phyloP scores from a whole-genome alignment of 805 yeast species.

The Candida maris region DNA sequence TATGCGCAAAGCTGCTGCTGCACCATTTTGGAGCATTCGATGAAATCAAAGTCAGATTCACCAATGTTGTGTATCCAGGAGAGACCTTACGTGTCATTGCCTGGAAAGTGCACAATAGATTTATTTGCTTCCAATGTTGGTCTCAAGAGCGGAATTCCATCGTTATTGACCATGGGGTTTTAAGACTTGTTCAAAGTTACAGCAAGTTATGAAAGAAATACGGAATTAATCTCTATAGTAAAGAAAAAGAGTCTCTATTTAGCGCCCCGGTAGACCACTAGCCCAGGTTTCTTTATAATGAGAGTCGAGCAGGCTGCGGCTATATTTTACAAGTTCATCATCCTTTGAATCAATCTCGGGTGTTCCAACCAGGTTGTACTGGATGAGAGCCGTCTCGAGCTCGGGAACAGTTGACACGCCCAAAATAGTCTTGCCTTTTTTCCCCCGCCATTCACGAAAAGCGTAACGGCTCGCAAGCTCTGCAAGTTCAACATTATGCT shows the following conservation, averaged over 20 bases:
- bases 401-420: constrained; percentile 72
- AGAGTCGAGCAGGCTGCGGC: constrained; percentile 44
- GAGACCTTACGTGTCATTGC: constrained; percentile 77
- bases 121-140: constrained; percentile 74
- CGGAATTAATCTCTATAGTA: background rate
- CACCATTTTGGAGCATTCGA: constrained; percentile 79
- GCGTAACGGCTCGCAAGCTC: constrained; percentile 80
- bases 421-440: constrained; percentile 61
- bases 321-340: constrained; percentile 37
- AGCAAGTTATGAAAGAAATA: constrained; percentile 21
- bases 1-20: constrained; percentile 67
- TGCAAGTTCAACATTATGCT: constrained; percentile 62
- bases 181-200: constrained; percentile 43
- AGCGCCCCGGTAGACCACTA: constrained; percentile 26
- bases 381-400: constrained; percentile 56
- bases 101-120: constrained; percentile 72
- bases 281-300: constrained; percentile 68
- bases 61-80: constrained; percentile 93
- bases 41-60: constrained; percentile 86
- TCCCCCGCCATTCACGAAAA: constrained; percentile 50
- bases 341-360: constrained; percentile 40
- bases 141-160: constrained; percentile 72
- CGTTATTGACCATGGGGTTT: constrained; percentile 86
- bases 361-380: constrained; percentile 47
- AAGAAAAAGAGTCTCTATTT: background rate